Base-by-base conservation (phyloP, 2,329 filamentous ascomycete genomes). In the Aureobasidium subglaciale region DNA sequence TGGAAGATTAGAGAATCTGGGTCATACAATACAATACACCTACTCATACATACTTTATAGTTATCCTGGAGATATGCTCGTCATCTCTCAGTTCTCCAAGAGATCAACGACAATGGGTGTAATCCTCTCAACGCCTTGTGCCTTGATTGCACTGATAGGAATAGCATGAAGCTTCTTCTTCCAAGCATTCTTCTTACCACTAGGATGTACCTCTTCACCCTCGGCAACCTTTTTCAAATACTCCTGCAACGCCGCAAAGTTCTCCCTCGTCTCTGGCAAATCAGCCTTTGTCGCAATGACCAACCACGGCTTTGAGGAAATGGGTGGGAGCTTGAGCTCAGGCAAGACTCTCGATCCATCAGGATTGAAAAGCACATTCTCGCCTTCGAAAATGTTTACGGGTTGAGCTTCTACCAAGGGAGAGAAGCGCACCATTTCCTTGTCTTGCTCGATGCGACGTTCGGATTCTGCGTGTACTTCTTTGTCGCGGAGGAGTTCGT, bases 261-360 rank as follows among this genome's bases (percentile, higher is more conserved):
- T 95, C 22, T 83, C 80, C 68, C 90, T 81, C 2, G 93, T 95
- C 3, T 80, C 80, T 3, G 85, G 82, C 55, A 95, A 69, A 68
- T 97, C 92, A 1, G 89, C 91, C 72, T 97, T 97, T 18, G 91
- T 96, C 1, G 89, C 92, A 40, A 96, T 84, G 5, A 96, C 91
- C 65, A 95, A 93, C 93, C 93, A 99, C 1, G 93, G 91, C 73
- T 99, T 99, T 30, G 82, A 82, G n/a, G 88, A 87, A 61, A 97
- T 95, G 37, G 86, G 83, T n/a, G 88, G 77, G 10, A 80, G 72
- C 34, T 71, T 70, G 30, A 80, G 69, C 22, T 72, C 76, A 37
- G 74, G 76, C 18, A 82, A 70, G 32, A 57, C 45, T 35, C 58
- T 25, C 43, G 63, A 59, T 29, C 60, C 57, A 20, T 62, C 57